These are phyloP conservation scores for Sporothrix curviconia DNA, from an alignment of 2,329 filamentous ascomycete genomes.

Conservation along the genomic window DNA sequence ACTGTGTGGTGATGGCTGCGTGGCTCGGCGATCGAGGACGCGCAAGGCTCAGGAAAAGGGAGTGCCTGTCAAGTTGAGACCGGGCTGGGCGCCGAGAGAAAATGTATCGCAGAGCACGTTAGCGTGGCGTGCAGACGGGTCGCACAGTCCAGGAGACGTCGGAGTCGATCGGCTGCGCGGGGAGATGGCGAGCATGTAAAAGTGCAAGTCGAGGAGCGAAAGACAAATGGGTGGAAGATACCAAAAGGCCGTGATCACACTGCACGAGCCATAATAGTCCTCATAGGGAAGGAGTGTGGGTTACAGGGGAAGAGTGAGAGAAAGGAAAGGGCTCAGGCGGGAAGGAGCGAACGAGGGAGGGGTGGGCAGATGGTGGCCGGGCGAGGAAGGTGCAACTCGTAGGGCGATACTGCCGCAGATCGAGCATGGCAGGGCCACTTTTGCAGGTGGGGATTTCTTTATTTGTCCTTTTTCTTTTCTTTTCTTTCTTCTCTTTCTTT, in stretches of 20 bases:
- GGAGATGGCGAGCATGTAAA: background rate
- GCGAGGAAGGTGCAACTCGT: background rate
- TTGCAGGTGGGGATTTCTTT: conserved; percentile 2
- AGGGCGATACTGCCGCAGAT: background rate
- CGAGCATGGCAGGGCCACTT: background rate
- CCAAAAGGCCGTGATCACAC: background rate
- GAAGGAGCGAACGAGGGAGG: background rate
- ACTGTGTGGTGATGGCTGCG: background rate
- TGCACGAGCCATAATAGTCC: too few relatives aligned
- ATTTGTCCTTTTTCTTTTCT: background rate
- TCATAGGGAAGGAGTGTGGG: background rate
- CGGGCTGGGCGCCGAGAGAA: conserved; percentile 15
- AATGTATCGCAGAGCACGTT: too few relatives aligned
- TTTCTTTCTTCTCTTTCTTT: background rate
- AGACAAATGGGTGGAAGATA: too few relatives aligned
- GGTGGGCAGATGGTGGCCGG: background rate
- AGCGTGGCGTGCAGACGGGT: conserved; percentile 1
- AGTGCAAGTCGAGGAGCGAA: background rate
- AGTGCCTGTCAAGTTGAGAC: conserved; percentile 1
- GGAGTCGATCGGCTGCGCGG: background rate
- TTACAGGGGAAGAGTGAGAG: conserved; percentile 7
- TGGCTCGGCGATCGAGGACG: conserved; percentile 1
- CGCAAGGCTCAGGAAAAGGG: background rate
- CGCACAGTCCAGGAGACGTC: background rate
- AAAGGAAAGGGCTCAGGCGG: too few relatives aligned